Conservation (phyloP, 257 asterid species). For the Cynanchum wilfordii region DNA sequence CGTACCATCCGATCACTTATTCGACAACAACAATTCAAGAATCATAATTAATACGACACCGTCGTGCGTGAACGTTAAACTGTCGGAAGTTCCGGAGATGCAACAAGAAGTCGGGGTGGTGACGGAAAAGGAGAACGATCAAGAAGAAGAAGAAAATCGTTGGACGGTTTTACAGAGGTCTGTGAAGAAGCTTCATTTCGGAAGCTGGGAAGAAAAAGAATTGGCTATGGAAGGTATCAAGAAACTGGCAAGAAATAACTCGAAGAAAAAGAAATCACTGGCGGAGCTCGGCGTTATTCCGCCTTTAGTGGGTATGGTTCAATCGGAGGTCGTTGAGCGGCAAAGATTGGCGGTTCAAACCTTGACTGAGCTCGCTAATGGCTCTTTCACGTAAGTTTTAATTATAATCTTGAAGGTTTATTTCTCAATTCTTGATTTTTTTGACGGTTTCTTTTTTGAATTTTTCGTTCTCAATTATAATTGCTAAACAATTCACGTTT, state of each 20-base stretch:
- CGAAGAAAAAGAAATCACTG: conserved; percentile 56
- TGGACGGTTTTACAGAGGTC: conserved; percentile 55
- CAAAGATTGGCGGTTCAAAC: conserved; percentile 59
- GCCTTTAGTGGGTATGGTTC: conserved; percentile 78
- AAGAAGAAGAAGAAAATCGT: not conserved
- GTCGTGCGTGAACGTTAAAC: too few species aligned
- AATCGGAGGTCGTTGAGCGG: conserved; percentile 49
- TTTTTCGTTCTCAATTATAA: not conserved
- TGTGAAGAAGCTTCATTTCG: conserved; percentile 84
- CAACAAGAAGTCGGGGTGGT: conserved; percentile 1
- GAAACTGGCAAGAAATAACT: conserved; percentile 50
- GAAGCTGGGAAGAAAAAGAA: conserved; percentile 71
- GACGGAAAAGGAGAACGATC: conserved; percentile 14
- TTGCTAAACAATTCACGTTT: not conserved
- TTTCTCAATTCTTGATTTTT: not conserved
- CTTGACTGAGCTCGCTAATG: conserved; percentile 56
- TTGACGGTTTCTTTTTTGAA: not conserved
- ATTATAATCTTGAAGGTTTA: not conserved
- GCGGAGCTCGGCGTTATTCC: conserved; percentile 93
- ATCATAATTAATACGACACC: not conserved
- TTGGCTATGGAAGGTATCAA: conserved; percentile 59
- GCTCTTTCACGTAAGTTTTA: conserved; percentile 71
- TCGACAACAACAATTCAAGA: not conserved
- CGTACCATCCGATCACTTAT: conserved; percentile 23
- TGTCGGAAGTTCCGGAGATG: conserved; percentile 4